Evolutionary conservation across 495 filamentous ascomycete genomes (phyloP).

Genomic region (Penicillium alfredii): DNA sequence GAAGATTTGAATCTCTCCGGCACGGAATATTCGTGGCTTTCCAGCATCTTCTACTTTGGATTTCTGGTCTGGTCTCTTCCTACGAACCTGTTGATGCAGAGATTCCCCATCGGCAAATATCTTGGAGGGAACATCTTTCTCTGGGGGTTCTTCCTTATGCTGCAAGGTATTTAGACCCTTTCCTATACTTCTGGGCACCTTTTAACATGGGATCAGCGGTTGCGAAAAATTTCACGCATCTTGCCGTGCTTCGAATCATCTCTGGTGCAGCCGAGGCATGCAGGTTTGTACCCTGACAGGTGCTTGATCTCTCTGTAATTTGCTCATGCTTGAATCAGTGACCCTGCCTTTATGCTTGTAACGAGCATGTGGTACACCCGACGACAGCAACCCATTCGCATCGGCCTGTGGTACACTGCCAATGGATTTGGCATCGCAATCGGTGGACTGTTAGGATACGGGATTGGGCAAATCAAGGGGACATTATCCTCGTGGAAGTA

Average conservation of each 20-base stretch:
- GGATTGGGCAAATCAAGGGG: neutral
- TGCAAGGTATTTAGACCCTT: conserved; percentile 3
- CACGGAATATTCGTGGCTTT: conserved; percentile 47
- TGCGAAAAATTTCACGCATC: conserved; percentile 41
- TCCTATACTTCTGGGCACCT: neutral
- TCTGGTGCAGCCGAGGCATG: conserved; percentile 49
- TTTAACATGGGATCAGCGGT: too few relatives aligned
- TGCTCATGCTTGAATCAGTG: conserved; percentile 8
- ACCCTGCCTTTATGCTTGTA: conserved; percentile 25
- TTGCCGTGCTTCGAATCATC: conserved; percentile 45
- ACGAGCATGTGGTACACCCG: conserved; percentile 34
- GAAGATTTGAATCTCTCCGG: conserved; percentile 41
- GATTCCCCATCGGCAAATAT: conserved; percentile 45
- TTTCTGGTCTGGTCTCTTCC: conserved; percentile 43
- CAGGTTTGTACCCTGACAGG: conserved; percentile 12
- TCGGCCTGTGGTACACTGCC: conserved; percentile 44
- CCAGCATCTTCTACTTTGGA: conserved; percentile 52
- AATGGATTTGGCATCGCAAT: conserved; percentile 40
- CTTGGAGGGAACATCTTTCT: conserved; percentile 45
- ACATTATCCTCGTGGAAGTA: conserved; percentile 28
- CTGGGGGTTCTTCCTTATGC: conserved; percentile 42
- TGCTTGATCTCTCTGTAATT: too few relatives aligned
- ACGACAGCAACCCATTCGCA: conserved; percentile 32
- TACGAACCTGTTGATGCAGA: conserved; percentile 46
- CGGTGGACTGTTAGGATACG: neutral